A percentile compares a stretch with the other conserved stretches of the same genome.
Conservation (phyloP, 768 basidiomycete genomes). For the Mycena chlorophos region DNA sequence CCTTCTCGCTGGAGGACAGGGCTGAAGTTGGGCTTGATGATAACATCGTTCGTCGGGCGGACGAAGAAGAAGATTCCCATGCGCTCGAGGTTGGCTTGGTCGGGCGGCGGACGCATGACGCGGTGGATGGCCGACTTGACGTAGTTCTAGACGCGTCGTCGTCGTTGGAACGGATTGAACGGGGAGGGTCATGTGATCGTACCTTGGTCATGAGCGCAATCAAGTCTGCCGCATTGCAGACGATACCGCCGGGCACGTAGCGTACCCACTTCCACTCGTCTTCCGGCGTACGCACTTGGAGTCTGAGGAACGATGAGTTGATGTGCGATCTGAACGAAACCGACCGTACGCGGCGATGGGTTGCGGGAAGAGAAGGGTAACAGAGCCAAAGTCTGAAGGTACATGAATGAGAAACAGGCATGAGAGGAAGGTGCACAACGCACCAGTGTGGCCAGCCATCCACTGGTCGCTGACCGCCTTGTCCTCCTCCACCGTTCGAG, state of each 20-base stretch:
- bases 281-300: conserved; percentile 36
- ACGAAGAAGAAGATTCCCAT: conserved; percentile 51
- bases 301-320: conserved; percentile 13
- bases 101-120: conserved; percentile 48
- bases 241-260: conserved; percentile 33
- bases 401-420: not conserved
- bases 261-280: conserved; percentile 39
- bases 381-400: conserved; percentile 5
- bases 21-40: conserved; percentile 39
- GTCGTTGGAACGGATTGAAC: too few relatives aligned
- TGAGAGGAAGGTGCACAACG: not conserved
- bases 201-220: conserved; percentile 43
- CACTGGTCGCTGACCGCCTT: conserved; percentile 43
- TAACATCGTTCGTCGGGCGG: conserved; percentile 40
- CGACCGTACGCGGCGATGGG: conserved; percentile 28
- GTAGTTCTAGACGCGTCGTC: conserved; percentile 33
- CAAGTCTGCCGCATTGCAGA: conserved; percentile 40
- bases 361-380: conserved; percentile 35
- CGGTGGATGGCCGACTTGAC: conserved; percentile 51
- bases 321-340: not conserved
- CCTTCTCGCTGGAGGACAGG: conserved; percentile 44
- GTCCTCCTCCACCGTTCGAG: conserved; percentile 42
- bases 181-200: too few relatives aligned
- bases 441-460: conserved; percentile 49
- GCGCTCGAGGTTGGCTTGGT: conserved; percentile 43